Evolutionary conservation across 805 yeast genomes (phyloP).

Genomic region (Metschnikowia bowlesiae): DNA sequence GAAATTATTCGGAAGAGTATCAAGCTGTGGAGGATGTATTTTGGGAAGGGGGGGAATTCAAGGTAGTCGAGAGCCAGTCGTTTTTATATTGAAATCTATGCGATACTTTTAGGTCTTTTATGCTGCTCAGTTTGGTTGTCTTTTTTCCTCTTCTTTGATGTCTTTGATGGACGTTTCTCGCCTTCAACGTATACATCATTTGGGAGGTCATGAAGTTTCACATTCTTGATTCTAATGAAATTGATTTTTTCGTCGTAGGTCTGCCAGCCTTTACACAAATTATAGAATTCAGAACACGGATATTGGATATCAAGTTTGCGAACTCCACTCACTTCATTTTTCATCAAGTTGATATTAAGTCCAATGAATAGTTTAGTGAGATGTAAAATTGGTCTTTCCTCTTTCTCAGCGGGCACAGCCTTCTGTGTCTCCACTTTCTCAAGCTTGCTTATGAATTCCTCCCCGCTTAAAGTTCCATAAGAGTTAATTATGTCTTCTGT

Average conservation of each 20-base stretch:
- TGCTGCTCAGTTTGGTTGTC: slow-evolving; percentile 9
- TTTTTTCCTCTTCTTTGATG: slow-evolving; percentile 32
- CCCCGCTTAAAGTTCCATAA: slow-evolving; percentile 60
- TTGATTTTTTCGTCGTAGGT: slow-evolving; percentile 58
- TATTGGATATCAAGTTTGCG: slow-evolving; percentile 71
- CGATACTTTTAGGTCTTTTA: slow-evolving; percentile 3
- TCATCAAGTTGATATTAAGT: slow-evolving; percentile 39
- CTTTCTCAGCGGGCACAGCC: slow-evolving; percentile 7
- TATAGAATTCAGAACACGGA: slow-evolving; percentile 87
- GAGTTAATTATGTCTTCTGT: slow-evolving; percentile 49
- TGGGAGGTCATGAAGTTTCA: slow-evolving; percentile 77
- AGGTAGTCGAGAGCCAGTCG: neutral
- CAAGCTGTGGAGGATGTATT: slow-evolving; percentile 9
- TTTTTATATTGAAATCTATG: neutral
- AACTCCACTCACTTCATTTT: neutral
- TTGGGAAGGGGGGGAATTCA: neutral
- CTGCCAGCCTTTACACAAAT: slow-evolving; percentile 69
- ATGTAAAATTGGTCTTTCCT: slow-evolving; percentile 8
- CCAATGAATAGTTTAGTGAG: slow-evolving; percentile 68
- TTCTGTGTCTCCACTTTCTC: neutral
- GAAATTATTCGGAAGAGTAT: neutral
- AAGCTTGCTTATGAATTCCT: slow-evolving; percentile 19
- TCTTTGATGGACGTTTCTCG: slow-evolving; percentile 69
- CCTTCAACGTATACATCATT: slow-evolving; percentile 73
- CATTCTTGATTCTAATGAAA: slow-evolving; percentile 60